Conservation (phyloP, 2,329 filamentous ascomycete genomes). For the Claviceps humidiphila region DNA sequence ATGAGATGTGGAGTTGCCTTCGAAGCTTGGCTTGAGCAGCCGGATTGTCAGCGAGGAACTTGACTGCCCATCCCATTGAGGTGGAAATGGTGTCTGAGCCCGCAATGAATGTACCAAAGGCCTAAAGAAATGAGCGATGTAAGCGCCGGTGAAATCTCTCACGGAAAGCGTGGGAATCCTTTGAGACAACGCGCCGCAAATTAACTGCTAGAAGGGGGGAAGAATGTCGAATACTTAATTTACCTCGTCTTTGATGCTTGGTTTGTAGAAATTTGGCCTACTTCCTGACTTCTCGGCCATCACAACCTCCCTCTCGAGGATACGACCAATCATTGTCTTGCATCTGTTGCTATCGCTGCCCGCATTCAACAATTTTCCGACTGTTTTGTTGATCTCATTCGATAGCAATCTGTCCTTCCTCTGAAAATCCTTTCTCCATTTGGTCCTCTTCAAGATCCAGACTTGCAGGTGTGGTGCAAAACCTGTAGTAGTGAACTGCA, state of each 20-base stretch:
- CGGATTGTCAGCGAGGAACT: slow-evolving; percentile 3
- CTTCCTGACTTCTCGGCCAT: slow-evolving; percentile 17
- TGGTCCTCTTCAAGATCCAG: slow-evolving; percentile 12
- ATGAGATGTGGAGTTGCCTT: slow-evolving; percentile 7
- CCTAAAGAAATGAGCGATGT: neutral
- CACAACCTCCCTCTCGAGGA: neutral
- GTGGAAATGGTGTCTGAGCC: slow-evolving; percentile 11
- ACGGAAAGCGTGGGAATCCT: no score
- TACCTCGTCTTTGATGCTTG: slow-evolving; percentile 19
- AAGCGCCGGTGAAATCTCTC: neutral
- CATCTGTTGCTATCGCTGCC: neutral
- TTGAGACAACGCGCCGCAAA: neutral
- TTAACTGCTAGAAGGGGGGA: neutral
- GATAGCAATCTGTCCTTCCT: slow-evolving; percentile 5
- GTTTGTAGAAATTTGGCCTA: slow-evolving; percentile 15
- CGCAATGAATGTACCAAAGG: slow-evolving; percentile 14
- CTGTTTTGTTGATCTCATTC: neutral
- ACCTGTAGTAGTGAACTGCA: neutral
- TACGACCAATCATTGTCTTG: neutral
- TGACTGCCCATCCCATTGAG: neutral
- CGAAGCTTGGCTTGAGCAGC: slow-evolving; percentile 9
- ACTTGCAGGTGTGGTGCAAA: slow-evolving; percentile 11
- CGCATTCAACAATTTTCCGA: neutral
- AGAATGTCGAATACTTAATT: neutral
- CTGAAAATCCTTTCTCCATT: slow-evolving; percentile 1